Evolutionary conservation across 2,329 filamentous ascomycete genomes (phyloP), one percentile per base, ranked within the genome.

Genomic region (Lachnellula hyalina): DNA sequence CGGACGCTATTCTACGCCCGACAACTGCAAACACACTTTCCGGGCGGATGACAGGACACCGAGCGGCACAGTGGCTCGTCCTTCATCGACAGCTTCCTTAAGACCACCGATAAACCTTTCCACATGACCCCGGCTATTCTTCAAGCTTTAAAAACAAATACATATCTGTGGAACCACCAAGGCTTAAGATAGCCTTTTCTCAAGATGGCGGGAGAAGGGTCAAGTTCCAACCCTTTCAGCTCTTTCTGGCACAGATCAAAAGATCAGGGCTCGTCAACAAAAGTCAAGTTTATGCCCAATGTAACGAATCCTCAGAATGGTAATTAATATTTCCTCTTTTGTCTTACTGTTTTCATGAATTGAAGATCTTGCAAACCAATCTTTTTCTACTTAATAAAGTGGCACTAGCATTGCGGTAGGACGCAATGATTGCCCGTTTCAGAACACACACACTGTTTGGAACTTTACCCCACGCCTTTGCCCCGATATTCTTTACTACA

Each of bases 211-310:
- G 28, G 28, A 11, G 41, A 44, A 12, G 11, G 11, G 15, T 21
- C 41, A n/a, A 46, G 32, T 21, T 52, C 52, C 12, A 45, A 51
- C 9, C 36, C 52, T 11, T 53, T 55, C 32, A 53, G 51, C 34
- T 42, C 28, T 34, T 55, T 60, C 25, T 57, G 58, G 55, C 53
- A 60, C 15, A 46, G 44, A 3, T 52, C 41, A 2, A 51, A 51
- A 15, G 54, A 59, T 15, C 57, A 59, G 44, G 19, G 50, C 9
- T 51, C 50, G 4, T 34, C 49, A 9, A 58, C 52, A 48, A 50
- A 57, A 8, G 52, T 54, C 21, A 60, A 58, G 47, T 56, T 58
- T 41, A 51, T 55, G 40, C 42, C 55, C 6, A 60, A 57, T 54
- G 54, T 45, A 4, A 55, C 51, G 7, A 45, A 47, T 28, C 46